A percentile compares a stretch with the other conserved stretches of the same genome.
Evolutionary conservation across 441 rosid species (phyloP).

Genomic region (Erysimum cheiri): DNA sequence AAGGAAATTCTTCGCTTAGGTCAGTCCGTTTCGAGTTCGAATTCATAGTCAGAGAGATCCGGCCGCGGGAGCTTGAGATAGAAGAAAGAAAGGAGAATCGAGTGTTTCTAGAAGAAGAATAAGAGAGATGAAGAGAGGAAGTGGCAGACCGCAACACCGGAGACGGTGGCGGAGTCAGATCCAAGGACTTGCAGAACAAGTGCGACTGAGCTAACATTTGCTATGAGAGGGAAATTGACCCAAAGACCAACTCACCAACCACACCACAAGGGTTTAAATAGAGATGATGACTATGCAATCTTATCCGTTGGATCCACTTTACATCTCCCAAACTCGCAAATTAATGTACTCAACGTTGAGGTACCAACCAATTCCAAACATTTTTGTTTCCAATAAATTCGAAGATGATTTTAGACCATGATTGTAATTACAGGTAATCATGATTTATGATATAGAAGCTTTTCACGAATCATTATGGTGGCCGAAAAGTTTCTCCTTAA

Average conservation of each 20-base stretch:
- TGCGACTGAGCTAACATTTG: slow-evolving; percentile 61
- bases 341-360: not conserved
- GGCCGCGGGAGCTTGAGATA: slow-evolving; percentile 29
- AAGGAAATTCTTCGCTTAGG: not conserved
- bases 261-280: slow-evolving; percentile 16
- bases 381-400: not conserved
- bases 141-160: slow-evolving; percentile 31
- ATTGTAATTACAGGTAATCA: not conserved
- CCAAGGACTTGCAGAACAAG: slow-evolving; percentile 33
- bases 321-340: not conserved
- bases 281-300: slow-evolving; percentile 1
- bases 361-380: not conserved
- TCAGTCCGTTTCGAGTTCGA: slow-evolving; percentile 45
- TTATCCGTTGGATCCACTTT: slow-evolving; percentile 30
- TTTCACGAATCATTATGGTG: slow-evolving; percentile 43
- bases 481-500: slow-evolving; percentile 68
- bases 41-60: slow-evolving; percentile 46
- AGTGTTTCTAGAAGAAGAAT: slow-evolving; percentile 8
- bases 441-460: not conserved
- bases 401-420: not conserved
- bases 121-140: slow-evolving; percentile 26
- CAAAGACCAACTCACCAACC: not conserved
- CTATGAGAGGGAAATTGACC: slow-evolving; percentile 5
- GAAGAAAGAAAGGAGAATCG: slow-evolving; percentile 27
- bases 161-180: slow-evolving; percentile 33